A percentile compares a stretch with the other conserved stretches of the same genome.
These are phyloP conservation scores for Beta vulgaris DNA, from an alignment of 148 eudicot species.

Conservation along the genomic window DNA sequence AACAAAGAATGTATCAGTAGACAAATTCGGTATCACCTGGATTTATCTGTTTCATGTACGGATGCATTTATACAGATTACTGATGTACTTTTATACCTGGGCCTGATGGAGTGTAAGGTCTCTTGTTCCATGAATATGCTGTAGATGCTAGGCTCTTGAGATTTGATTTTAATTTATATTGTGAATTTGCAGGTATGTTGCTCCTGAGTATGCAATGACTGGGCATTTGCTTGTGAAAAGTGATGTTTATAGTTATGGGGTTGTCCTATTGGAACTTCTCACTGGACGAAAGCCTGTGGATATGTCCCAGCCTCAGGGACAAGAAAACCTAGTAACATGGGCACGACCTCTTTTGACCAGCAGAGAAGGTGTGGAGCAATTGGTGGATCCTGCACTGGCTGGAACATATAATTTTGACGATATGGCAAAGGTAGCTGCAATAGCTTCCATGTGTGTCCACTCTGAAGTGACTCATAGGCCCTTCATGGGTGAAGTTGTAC, in stretches of 20 bases:
- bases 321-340: constrained; percentile 98
- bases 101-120: not conserved
- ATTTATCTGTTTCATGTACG: not conserved
- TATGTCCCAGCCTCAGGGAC: constrained; percentile 87
- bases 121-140: not conserved
- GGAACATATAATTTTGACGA: constrained; percentile 68
- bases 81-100: not conserved
- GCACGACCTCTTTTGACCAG: constrained; percentile 73
- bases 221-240: constrained; percentile 97
- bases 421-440: constrained; percentile 89
- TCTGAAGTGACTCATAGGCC: constrained; percentile 97
- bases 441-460: constrained; percentile 96
- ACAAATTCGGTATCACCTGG: not conserved
- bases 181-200: constrained; percentile 70
- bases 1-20: not conserved
- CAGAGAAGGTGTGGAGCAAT: constrained; percentile 76
- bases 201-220: constrained; percentile 99
- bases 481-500: constrained; percentile 99
- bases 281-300: constrained; percentile 89
- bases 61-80: not conserved
- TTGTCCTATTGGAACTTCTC: constrained; percentile 88
- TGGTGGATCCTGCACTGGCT: constrained; percentile 69
- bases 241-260: constrained; percentile 96
- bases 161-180: constrained; percentile 1
- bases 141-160: not conserved